Percentiles rank a stretch among this genome's conserved stretches.
Evolutionary conservation across 345 rosid species (phyloP).

Genomic region (Arabis hirsuta): DNA sequence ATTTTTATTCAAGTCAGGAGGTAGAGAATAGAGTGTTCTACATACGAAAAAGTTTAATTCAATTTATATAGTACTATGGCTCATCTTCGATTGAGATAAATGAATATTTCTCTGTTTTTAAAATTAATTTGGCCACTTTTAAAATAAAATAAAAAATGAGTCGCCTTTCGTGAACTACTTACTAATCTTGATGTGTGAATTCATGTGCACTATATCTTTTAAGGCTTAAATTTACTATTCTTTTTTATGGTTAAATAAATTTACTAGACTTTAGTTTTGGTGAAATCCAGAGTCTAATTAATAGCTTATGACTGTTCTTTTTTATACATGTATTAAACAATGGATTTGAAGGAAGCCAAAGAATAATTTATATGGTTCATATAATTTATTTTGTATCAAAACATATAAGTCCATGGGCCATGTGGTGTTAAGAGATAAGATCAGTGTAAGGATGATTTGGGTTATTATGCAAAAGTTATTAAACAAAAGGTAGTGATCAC

Average conservation of each 20-base stretch:
- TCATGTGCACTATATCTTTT: conserved; percentile 14
- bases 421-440: no score
- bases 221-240: conserved; percentile 19
- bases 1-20: not conserved
- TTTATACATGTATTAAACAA: no score
- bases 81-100: conserved; percentile 7
- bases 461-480: no score
- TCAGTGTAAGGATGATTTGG: no score
- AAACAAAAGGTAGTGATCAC: no score
- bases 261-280: conserved; percentile 28
- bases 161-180: conserved; percentile 36
- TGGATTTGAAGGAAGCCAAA: no score
- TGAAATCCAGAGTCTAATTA: conserved; percentile 17
- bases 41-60: not conserved
- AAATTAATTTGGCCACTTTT: conserved; percentile 14
- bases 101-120: not conserved
- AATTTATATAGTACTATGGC: not conserved
- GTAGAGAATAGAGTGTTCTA: not conserved
- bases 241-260: not conserved
- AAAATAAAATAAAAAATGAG: not conserved
- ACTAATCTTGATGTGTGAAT: conserved; percentile 34
- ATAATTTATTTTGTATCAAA: no score
- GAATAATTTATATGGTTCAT: no score
- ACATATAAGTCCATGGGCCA: no score
- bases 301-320: conserved; percentile 4